phyloP scores from a whole-genome alignment of 2,329 filamentous ascomycete species.

The Fusarium sp. region DNA sequence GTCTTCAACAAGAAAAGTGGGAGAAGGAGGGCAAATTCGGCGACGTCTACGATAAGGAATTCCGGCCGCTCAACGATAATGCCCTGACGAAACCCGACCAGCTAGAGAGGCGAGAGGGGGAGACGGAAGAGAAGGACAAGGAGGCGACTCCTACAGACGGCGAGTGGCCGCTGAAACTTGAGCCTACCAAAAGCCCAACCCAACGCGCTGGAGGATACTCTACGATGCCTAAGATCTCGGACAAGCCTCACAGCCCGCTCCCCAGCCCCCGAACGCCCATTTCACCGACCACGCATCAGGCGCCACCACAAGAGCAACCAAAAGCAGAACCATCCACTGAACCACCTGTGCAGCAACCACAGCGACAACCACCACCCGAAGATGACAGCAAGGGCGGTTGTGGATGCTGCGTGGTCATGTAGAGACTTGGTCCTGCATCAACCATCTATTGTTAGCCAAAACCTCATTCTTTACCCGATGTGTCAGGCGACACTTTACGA shows the following conservation, averaged over 20 bases:
- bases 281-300: constrained; percentile 48
- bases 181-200: constrained; percentile 58
- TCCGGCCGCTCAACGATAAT: constrained; percentile 81
- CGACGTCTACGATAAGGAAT: constrained; percentile 85
- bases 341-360: constrained; percentile 10
- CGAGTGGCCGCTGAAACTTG: constrained; percentile 69
- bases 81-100: constrained; percentile 59
- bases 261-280: constrained; percentile 58
- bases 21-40: constrained; percentile 90
- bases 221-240: constrained; percentile 67
- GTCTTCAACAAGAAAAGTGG: constrained; percentile 94
- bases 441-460: not conserved
- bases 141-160: constrained; percentile 35
- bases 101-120: constrained; percentile 39
- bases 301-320: constrained; percentile 37
- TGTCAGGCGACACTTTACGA: constrained; percentile 42
- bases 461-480: constrained; percentile 11
- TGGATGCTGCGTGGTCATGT: constrained; percentile 63
- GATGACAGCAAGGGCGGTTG: constrained; percentile 56
- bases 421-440: constrained; percentile 20
- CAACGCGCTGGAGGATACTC: constrained; percentile 63
- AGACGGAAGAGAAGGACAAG: constrained; percentile 21
- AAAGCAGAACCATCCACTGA: constrained; percentile 26
- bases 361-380: constrained; percentile 39
- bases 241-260: constrained; percentile 49